Evolutionary conservation across 148 eudicot genomes (phyloP).

Genomic region (Hydrangea macrophylla): DNA sequence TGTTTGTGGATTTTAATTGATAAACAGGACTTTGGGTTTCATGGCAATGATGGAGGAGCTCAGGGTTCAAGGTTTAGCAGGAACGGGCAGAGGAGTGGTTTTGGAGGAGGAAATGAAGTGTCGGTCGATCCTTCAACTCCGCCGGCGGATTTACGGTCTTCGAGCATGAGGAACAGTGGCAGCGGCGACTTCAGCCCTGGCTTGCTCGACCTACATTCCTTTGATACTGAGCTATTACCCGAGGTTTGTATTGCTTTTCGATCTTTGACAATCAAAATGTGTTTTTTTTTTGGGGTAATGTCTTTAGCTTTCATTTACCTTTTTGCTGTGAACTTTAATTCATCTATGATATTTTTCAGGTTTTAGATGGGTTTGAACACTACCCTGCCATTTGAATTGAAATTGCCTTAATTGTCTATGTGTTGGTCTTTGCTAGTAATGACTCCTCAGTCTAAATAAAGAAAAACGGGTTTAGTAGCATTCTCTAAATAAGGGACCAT

Average conservation of each 20-base stretch:
- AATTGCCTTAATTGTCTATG: not conserved
- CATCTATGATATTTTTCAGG: not conserved
- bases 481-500: too few species aligned
- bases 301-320: not conserved
- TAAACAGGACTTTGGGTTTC: conserved; percentile 35
- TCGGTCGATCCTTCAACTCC: conserved; percentile 39
- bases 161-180: conserved; percentile 34
- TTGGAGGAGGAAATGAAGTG: conserved; percentile 31
- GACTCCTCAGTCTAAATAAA: too few species aligned
- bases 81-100: conserved; percentile 36
- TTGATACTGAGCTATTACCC: conserved; percentile 62
- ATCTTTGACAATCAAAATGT: not conserved
- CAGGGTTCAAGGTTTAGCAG: conserved; percentile 37
- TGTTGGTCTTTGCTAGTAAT: too few species aligned
- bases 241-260: conserved; percentile 39
- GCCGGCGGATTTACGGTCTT: conserved; percentile 25
- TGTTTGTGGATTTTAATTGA: conserved; percentile 8
- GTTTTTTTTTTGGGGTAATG: not conserved
- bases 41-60: conserved; percentile 33
- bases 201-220: conserved; percentile 60
- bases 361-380: not conserved
- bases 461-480: too few species aligned
- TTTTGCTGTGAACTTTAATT: not conserved
- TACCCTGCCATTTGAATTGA: not conserved
- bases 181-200: conserved; percentile 53